Evolutionary conservation across 345 rosid genomes (phyloP).

Genomic region (Eucalyptus pauciflora): DNA sequence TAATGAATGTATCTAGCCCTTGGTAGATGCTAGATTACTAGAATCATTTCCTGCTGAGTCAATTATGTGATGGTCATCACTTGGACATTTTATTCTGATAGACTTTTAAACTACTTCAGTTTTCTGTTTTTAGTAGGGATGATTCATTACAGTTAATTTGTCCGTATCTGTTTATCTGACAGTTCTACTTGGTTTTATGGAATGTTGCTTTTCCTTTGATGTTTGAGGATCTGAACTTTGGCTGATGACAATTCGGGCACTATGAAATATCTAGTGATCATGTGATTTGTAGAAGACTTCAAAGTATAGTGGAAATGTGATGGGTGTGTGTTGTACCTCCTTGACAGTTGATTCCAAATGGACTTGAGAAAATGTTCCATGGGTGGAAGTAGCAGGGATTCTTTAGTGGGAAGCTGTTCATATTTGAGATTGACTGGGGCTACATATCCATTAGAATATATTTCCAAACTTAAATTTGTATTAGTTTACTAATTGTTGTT

Average conservation of each 20-base stretch:
- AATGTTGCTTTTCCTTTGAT: neutral
- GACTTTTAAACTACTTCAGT: neutral
- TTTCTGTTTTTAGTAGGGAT: neutral
- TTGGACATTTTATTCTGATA: neutral
- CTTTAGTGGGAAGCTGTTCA: neutral
- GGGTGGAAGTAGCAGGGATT: neutral
- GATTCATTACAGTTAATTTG: neutral
- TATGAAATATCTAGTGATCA: neutral
- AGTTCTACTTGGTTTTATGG: neutral
- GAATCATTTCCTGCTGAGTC: neutral
- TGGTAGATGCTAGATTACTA: neutral
- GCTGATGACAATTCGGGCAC: neutral
- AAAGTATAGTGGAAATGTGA: neutral
- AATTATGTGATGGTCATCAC: neutral
- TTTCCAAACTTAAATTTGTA: neutral
- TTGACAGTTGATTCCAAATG: neutral
- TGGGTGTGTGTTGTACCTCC: neutral
- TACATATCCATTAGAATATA: neutral
- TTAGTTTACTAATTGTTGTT: neutral
- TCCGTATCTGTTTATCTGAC: neutral
- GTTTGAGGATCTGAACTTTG: neutral
- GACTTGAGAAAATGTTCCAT: neutral
- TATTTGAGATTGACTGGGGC: neutral
- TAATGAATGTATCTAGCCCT: neutral
- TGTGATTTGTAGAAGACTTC: neutral